Conservation (phyloP, 23 red algal species). For the Gracilariopsis chorda region DNA sequence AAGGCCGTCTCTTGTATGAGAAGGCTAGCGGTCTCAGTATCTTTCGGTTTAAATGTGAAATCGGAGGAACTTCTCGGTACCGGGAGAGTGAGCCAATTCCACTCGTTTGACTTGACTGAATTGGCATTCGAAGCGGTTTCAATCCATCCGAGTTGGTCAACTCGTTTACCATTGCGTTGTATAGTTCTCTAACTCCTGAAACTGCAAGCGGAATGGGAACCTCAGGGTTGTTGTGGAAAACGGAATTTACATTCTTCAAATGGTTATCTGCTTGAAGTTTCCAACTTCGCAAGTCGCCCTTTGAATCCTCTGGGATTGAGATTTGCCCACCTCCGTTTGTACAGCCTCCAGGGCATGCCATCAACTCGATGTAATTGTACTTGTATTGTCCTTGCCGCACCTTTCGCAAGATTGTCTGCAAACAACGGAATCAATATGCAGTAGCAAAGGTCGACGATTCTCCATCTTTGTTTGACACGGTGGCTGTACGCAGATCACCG, state of each 20-base stretch:
- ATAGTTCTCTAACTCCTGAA: neutral
- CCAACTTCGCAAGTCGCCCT: neutral
- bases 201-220: neutral
- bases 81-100: neutral
- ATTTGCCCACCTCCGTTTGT: conserved; percentile 86
- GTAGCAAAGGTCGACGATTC: conserved; percentile 54
- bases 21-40: too few species aligned
- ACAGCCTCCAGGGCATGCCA: conserved; percentile 90
- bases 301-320: neutral
- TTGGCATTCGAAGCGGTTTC: neutral
- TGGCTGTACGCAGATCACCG: conserved; percentile 18
- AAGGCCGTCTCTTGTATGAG: too few species aligned
- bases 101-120: neutral
- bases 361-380: conserved; percentile 88
- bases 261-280: conserved; percentile 18
- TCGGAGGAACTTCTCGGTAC: too few species aligned
- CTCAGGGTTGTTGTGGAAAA: neutral
- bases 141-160: neutral
- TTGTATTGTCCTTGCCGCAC: conserved; percentile 13
- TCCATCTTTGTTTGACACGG: conserved; percentile 14
- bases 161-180: neutral
- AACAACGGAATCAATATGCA: conserved; percentile 85
- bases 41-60: too few species aligned
- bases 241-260: neutral
- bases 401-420: conserved; percentile 86